These are phyloP conservation scores for Beauveria caledonica DNA, from an alignment of 2,329 filamentous ascomycete species.

Conservation along the genomic window DNA sequence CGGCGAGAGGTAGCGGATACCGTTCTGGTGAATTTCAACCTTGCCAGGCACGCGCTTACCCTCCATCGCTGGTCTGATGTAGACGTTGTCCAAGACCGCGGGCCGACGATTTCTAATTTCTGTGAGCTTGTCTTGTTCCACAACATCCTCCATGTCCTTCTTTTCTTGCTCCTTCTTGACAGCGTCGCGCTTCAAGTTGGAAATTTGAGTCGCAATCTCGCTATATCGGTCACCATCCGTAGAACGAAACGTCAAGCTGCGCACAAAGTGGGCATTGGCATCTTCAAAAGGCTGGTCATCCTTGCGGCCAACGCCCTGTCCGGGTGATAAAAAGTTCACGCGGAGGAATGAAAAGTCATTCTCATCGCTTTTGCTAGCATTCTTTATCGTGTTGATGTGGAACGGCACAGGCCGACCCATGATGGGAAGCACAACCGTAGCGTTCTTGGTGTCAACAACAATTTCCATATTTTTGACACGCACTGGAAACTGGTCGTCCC, in stretches of 20 bases:
- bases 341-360: slow-evolving; percentile 88
- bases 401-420: slow-evolving; percentile 97
- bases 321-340: slow-evolving; percentile 95
- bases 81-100: slow-evolving; percentile 85
- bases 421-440: slow-evolving; percentile 85
- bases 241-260: slow-evolving; percentile 91
- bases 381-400: slow-evolving; percentile 97
- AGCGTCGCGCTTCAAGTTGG: slow-evolving; percentile 89
- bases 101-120: slow-evolving; percentile 93
- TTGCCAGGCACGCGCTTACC: slow-evolving; percentile 94
- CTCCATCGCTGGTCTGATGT: slow-evolving; percentile 89
- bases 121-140: slow-evolving; percentile 94
- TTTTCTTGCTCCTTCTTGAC: slow-evolving; percentile 94
- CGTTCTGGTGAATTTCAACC: slow-evolving; percentile 96
- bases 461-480: slow-evolving; percentile 81
- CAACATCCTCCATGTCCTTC: slow-evolving; percentile 98
- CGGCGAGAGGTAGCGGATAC: slow-evolving; percentile 87
- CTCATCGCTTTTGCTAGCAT: slow-evolving; percentile 95
- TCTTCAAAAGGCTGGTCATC: slow-evolving; percentile 98
- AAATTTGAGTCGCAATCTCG: slow-evolving; percentile 87
- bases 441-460: slow-evolving; percentile 82
- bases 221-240: slow-evolving; percentile 82
- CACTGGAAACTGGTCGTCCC: slow-evolving; percentile 84
- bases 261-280: slow-evolving; percentile 86
- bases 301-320: slow-evolving; percentile 92